Evolutionary conservation across 345 rosid genomes (phyloP).

Genomic region (Nephelium lappaceum): DNA sequence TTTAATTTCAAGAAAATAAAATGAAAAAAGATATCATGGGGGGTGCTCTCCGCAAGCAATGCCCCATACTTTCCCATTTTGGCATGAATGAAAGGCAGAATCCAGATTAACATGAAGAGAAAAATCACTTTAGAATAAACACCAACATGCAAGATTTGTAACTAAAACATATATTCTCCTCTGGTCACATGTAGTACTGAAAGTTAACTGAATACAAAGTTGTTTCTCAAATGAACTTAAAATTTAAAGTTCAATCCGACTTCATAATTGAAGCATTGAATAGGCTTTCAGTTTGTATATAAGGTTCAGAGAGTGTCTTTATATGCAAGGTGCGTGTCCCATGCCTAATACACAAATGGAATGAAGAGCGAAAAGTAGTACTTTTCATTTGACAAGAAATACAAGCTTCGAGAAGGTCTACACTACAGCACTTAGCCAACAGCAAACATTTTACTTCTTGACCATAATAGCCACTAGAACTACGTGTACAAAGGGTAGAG

Average conservation of each 20-base stretch:
- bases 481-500: neutral
- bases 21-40: neutral
- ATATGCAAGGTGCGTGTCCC: neutral
- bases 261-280: neutral
- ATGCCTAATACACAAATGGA: neutral
- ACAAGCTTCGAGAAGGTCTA: neutral
- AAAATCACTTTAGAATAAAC: neutral
- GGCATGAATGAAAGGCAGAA: slow-evolving; percentile 3
- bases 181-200: neutral
- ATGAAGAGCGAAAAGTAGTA: neutral
- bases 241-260: neutral
- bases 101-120: neutral
- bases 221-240: neutral
- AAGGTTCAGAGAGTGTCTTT: neutral
- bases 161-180: neutral
- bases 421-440: neutral
- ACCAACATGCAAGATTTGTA: neutral
- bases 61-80: neutral
- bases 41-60: neutral
- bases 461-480: neutral
- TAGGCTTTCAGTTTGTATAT: neutral
- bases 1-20: neutral
- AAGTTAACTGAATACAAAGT: neutral
- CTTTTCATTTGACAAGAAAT: neutral
- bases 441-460: neutral